Percentiles rank a stretch among this genome's conserved stretches.
phyloP scores from a whole-genome alignment of 805 yeast genomes.

The Peterozyma toletana region DNA sequence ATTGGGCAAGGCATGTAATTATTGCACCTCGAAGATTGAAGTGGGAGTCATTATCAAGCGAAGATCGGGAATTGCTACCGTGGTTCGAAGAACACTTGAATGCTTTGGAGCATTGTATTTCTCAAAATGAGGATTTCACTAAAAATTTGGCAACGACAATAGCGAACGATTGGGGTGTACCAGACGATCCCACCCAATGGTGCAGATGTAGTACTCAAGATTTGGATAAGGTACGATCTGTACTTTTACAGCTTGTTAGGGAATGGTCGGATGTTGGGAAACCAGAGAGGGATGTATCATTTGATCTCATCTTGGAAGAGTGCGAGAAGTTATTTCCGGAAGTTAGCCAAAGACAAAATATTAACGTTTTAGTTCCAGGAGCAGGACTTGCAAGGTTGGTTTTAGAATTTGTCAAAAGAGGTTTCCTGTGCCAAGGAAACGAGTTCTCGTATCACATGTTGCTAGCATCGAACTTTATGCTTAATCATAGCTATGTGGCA shows the following conservation, averaged over 20 bases:
- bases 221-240: slow-evolving; percentile 48
- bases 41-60: slow-evolving; percentile 25
- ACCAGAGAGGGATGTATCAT: slow-evolving; percentile 33
- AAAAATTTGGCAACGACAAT: slow-evolving; percentile 32
- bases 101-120: slow-evolving; percentile 33
- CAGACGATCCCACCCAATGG: slow-evolving; percentile 33
- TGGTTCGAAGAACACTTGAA: slow-evolving; percentile 41
- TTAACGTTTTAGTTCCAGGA: slow-evolving; percentile 52
- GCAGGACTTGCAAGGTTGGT: slow-evolving; percentile 58
- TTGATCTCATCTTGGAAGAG: slow-evolving; percentile 28
- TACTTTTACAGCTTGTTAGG: slow-evolving; percentile 48
- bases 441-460: slow-evolving; percentile 64
- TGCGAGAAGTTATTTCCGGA: slow-evolving; percentile 30
- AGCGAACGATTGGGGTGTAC: slow-evolving; percentile 45
- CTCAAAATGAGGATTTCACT: slow-evolving; percentile 36
- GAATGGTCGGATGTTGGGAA: slow-evolving; percentile 57
- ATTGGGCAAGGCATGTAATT: slow-evolving; percentile 24
- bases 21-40: slow-evolving; percentile 25
- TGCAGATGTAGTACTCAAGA: slow-evolving; percentile 31
- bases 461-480: slow-evolving; percentile 42
- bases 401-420: slow-evolving; percentile 43
- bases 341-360: slow-evolving; percentile 23
- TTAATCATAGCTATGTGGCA: slow-evolving; percentile 37
- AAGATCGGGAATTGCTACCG: slow-evolving; percentile 36
- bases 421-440: slow-evolving; percentile 61